A percentile compares a stretch with the other conserved stretches of the same genome.
Evolutionary conservation across 768 basidiomycete genomes (phyloP).

Genomic region (Suillus placidus): DNA sequence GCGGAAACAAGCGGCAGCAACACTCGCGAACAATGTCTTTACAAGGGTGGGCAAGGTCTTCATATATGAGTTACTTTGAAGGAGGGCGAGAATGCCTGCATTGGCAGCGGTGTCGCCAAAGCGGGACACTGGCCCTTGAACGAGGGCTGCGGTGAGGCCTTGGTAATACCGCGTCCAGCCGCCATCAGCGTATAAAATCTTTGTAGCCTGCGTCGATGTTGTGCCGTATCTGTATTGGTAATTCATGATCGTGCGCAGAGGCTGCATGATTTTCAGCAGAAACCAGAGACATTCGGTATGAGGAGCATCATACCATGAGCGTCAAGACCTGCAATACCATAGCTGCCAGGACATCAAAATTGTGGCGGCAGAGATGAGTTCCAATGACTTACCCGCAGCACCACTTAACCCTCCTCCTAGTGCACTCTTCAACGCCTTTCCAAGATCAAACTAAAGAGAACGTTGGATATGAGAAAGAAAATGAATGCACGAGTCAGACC

Average conservation of each 20-base stretch:
- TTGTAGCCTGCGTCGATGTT: conserved; percentile 61
- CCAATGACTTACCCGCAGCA: conserved; percentile 60
- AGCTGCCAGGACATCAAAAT: conserved; percentile 43
- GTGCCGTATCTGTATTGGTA: conserved; percentile 93
- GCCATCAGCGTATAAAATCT: conserved; percentile 75
- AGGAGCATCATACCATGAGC: conserved; percentile 58
- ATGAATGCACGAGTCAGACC: conserved; percentile 29
- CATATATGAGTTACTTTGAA: conserved; percentile 76
- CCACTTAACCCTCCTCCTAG: conserved; percentile 91
- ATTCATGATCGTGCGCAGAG: conserved; percentile 97
- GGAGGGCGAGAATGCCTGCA: conserved; percentile 84
- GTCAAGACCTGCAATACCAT: conserved; percentile 94
- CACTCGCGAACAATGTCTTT: conserved; percentile 79
- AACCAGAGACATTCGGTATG: background rate
- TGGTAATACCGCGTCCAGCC: conserved; percentile 87
- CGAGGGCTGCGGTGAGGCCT: conserved; percentile 80
- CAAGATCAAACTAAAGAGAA: conserved; percentile 70
- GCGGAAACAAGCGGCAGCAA: conserved; percentile 82
- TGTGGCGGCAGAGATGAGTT: conserved; percentile 10
- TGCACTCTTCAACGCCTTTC: conserved; percentile 76
- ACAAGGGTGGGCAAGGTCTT: conserved; percentile 59
- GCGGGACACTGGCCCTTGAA: conserved; percentile 83
- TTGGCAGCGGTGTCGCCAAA: conserved; percentile 98
- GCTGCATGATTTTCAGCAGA: conserved; percentile 43
- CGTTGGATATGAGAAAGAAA: conserved; percentile 46